These are phyloP conservation scores for Rhodotorula babjevae DNA, from an alignment of 768 basidiomycete species.

Conservation along the genomic window DNA sequence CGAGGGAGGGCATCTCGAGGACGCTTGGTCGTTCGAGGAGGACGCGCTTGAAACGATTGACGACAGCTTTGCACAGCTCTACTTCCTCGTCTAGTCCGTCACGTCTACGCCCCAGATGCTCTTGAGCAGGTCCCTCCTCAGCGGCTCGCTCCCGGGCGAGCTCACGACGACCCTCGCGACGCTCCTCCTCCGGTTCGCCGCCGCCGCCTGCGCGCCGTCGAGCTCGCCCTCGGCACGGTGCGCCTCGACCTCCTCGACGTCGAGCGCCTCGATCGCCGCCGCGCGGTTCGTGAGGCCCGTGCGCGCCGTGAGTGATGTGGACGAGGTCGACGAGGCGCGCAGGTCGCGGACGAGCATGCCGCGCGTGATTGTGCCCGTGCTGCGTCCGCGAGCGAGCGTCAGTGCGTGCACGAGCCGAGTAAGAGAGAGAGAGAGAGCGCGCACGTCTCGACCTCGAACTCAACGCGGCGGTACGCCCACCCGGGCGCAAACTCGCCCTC, in stretches of 20 bases:
- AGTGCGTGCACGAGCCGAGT: accelerated
- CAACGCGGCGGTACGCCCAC: slow-evolving; percentile 38
- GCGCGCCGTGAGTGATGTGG: not conserved
- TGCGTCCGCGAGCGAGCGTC: not conserved
- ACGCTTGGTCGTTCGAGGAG: not conserved
- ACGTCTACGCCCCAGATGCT: slow-evolving; percentile 24
- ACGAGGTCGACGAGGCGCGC: not conserved
- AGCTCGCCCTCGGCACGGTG: not conserved
- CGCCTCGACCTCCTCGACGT: slow-evolving; percentile 11
- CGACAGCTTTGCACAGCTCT: not conserved
- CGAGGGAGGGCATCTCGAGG: not conserved
- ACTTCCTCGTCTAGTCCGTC: not conserved
- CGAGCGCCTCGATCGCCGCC: slow-evolving; percentile 13
- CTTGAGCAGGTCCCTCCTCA: slow-evolving; percentile 13
- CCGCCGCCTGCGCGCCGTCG: not conserved
- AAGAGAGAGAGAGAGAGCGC: not conserved
- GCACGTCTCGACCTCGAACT: slow-evolving; percentile 37
- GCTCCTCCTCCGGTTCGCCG: not conserved
- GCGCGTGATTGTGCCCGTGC: slow-evolving; percentile 27
- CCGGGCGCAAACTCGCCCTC: slow-evolving; percentile 40
- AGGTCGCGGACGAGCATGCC: slow-evolving; percentile 35
- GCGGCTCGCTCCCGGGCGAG: slow-evolving; percentile 15
- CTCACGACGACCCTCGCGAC: slow-evolving; percentile 19
- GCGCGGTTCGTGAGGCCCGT: slow-evolving; percentile 22
- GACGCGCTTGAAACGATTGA: no score